These are phyloP conservation scores for Phanerochaete sordida DNA, from an alignment of 768 basidiomycete species.

Conservation along the genomic window DNA sequence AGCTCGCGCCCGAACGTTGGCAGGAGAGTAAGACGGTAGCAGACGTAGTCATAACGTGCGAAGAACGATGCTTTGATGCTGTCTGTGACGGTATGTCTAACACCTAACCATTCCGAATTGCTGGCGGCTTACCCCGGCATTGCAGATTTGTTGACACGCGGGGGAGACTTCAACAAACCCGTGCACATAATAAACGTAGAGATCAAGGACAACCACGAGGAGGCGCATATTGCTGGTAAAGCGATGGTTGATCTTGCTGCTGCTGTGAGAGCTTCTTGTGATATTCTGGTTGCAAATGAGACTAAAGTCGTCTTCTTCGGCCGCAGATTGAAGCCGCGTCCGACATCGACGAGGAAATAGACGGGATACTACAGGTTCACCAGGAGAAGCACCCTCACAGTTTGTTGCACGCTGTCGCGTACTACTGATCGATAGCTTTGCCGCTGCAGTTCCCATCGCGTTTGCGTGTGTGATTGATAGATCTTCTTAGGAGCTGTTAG, in stretches of 20 bases:
- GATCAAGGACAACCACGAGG: slow-evolving; percentile 99
- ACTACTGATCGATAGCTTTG: slow-evolving; percentile 53
- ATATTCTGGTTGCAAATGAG: background rate
- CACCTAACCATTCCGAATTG: background rate
- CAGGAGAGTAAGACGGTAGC: slow-evolving; percentile 86
- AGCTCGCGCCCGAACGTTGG: slow-evolving; percentile 94
- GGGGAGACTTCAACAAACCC: slow-evolving; percentile 89
- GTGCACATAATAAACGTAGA: slow-evolving; percentile 98
- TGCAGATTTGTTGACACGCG: slow-evolving; percentile 78
- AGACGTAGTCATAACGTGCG: slow-evolving; percentile 98
- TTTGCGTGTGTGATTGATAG: background rate
- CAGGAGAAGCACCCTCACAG: slow-evolving; percentile 90
- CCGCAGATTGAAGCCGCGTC: slow-evolving; percentile 78
- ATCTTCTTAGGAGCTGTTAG: background rate
- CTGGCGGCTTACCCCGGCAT: slow-evolving; percentile 11
- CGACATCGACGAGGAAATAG: slow-evolving; percentile 92
- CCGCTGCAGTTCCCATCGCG: background rate
- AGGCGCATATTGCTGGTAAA: slow-evolving; percentile 92
- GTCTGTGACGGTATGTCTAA: slow-evolving; percentile 86
- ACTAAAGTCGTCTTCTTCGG: background rate
- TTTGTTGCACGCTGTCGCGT: slow-evolving; percentile 87
- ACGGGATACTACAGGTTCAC: slow-evolving; percentile 77
- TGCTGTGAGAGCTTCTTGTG: slow-evolving; percentile 57
- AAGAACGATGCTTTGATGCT: slow-evolving; percentile 97
- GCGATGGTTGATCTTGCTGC: slow-evolving; percentile 90